Evolutionary conservation across 2,329 filamentous ascomycete genomes (phyloP), one percentile per base, ranked within the genome.

Genomic region (Pseudocercospora ulei): DNA sequence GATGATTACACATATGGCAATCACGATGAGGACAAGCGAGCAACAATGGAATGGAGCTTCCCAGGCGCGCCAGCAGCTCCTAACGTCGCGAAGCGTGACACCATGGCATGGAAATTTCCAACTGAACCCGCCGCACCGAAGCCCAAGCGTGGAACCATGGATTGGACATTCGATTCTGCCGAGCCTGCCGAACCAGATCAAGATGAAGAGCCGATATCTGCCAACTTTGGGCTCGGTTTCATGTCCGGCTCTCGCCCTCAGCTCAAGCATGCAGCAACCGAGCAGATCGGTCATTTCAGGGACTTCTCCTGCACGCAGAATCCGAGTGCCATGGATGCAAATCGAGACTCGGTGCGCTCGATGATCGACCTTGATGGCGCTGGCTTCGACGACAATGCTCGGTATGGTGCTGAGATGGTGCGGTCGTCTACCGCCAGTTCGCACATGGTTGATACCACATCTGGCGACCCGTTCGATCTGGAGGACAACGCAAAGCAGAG

Each of bases 11-110:
- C 58, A 6, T 56, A 54, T 31, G 39, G 38, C 14, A 34, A 50
- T 8, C 53, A 55, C 23, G 64, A 63, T 5, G 49, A 52, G 26
- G 35, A 45, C 56, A 55, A 64, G 54, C 62, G 65, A 20, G 59
- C 58, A 4, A 69, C 66, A 1, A 68, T 67, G 58, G 69, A 72
- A 20, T 76, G 71, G 71, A 72, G 66, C 7, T 74, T 74, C 44
- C 69, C 70, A 5, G 35, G 43, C 3, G 56, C 62, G 7, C n/a
- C 29, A 14, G 20, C 26, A 4, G 30, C 27, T 8, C 40, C 35
- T 5, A 19, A 16, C 8, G 20, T 16, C 13, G 19, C 39, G 7
- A 54, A 65, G 54, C 61, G 65, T 18, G 59, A 60, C 23, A 68
- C 66, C 5, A 59, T 64, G 27, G 65, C 66, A 39, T 69, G 66